These are phyloP conservation scores for Exophiala sp. DNA, from an alignment of 2,329 filamentous ascomycete genomes.

Conservation along the genomic window DNA sequence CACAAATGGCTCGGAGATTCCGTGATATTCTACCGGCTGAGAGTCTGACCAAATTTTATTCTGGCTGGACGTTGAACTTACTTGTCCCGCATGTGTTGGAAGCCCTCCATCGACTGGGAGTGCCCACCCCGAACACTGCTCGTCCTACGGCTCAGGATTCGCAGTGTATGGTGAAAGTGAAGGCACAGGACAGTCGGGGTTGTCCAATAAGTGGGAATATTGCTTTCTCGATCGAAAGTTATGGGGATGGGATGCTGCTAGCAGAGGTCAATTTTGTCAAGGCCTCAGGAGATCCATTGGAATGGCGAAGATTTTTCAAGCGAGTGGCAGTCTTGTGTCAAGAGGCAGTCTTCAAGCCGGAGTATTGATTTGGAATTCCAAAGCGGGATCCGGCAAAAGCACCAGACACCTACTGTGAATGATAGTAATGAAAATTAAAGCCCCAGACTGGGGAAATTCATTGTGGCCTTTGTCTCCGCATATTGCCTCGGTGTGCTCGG, in stretches of 20 bases:
- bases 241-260: conserved; percentile 51
- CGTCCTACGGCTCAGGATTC: conserved; percentile 46
- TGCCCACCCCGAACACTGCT: conserved; percentile 60
- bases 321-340: conserved; percentile 84
- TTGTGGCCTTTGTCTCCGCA: not conserved
- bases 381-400: not conserved
- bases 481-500: not conserved
- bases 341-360: conserved; percentile 70
- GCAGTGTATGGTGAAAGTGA: conserved; percentile 66
- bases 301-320: conserved; percentile 97
- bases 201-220: conserved; percentile 44
- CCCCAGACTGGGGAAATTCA: too few relatives aligned
- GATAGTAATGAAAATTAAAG: too few relatives aligned
- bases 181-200: conserved; percentile 58
- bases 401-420: too few relatives aligned
- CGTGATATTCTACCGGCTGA: conserved; percentile 86
- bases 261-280: conserved; percentile 91
- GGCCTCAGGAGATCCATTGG: conserved; percentile 88
- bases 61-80: conserved; percentile 68
- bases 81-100: conserved; percentile 77
- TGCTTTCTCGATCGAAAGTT: conserved; percentile 42
- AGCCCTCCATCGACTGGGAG: conserved; percentile 78
- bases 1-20: conserved; percentile 84
- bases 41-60: conserved; percentile 88
- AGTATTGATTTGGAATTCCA: conserved; percentile 31